Base-by-base conservation (phyloP, 352 stramenopile species). In the Phytopythium aichiense region DNA sequence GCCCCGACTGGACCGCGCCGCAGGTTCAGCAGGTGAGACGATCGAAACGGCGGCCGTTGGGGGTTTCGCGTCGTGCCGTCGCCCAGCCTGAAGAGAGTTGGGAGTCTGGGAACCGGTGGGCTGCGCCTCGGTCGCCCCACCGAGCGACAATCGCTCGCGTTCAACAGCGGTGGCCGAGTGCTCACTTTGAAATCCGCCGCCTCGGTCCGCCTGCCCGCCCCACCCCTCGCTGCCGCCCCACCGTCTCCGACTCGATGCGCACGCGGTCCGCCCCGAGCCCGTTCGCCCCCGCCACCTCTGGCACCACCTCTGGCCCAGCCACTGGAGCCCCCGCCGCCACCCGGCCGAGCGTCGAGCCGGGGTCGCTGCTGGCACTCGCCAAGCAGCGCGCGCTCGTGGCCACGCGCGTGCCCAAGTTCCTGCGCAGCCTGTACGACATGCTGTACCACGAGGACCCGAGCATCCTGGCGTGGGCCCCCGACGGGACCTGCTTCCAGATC, bases 391-490 rank as follows among this genome's bases (percentile, higher is more conserved):
- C 64, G 43, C n/a, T 67, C 15, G 56, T 57, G 15, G 46, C 61
- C n/a, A 68, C 69, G 63, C 71, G 82, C 28, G 82, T 91, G 28
- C 85, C 85, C 55, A 91, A 92, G 67, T 94, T 94, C 65, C 67
- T 94, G 9, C 72, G 77, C 23, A 82, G 71, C 28, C 77, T 94
- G n/a, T 92, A 91, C 69, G 69, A 88, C 35, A 92, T 94, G 37
- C 73, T 94, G 43, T 71, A 89, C 42, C 66, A 65, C 15, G 87
- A 95, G 63, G 84, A 94, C 65, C 72, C 72, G 37, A 57, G 56
- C 11, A 85, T 95, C 63, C 71, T 95, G 52, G 63, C 74, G 25
- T 95, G 87, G 87, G 79, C 81, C 31, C 71, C 71, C 56, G 83
- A 89, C 60, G 77, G 82, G 43, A 69, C 74, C 15, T 77, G 77